Conservation (phyloP, 139 green algal species). For the Pleodorina starrii region DNA sequence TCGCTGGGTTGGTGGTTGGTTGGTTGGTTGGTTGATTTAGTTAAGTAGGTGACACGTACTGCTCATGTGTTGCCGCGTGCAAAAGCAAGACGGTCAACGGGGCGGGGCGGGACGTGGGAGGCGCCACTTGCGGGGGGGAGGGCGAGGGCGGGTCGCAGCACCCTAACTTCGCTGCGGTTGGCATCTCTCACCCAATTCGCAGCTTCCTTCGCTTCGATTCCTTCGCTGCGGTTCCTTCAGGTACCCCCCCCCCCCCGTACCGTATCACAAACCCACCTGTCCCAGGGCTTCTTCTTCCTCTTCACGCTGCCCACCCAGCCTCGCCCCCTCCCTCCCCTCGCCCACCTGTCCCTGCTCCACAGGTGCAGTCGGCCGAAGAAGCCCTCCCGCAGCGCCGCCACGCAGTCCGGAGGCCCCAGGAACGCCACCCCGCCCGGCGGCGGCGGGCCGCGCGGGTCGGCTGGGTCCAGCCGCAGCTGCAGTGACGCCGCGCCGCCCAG, state of each 20-base stretch:
- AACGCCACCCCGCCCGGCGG: constrained; percentile 17
- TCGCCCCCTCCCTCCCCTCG: no score
- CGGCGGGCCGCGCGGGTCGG: constrained; percentile 24
- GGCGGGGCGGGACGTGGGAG: neutral
- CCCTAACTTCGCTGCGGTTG: no score
- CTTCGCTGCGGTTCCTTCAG: no score
- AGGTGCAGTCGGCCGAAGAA: constrained; percentile 11
- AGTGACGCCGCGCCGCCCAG: constrained; percentile 43
- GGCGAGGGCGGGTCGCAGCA: no score
- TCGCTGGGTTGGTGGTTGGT: neutral
- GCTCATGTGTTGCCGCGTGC: no score
- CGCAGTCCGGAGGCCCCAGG: constrained; percentile 23
- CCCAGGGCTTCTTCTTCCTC: no score
- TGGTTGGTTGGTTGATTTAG: no score
- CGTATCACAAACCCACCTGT: no score
- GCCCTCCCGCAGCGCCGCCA: constrained; percentile 3
- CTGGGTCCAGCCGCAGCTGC: constrained; percentile 46
- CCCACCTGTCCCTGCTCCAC: constrained; percentile 38
- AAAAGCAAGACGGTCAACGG: neutral
- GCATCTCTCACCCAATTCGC: no score
- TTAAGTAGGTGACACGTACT: neutral
- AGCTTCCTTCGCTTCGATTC: no score
- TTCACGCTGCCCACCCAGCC: no score
- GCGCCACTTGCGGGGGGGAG: neutral
- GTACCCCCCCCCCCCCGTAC: no score